Evolutionary conservation across 176 grass and related monocot species (phyloP), one percentile per base, ranked within the genome.

Genomic region (Oryza brachyantha): DNA sequence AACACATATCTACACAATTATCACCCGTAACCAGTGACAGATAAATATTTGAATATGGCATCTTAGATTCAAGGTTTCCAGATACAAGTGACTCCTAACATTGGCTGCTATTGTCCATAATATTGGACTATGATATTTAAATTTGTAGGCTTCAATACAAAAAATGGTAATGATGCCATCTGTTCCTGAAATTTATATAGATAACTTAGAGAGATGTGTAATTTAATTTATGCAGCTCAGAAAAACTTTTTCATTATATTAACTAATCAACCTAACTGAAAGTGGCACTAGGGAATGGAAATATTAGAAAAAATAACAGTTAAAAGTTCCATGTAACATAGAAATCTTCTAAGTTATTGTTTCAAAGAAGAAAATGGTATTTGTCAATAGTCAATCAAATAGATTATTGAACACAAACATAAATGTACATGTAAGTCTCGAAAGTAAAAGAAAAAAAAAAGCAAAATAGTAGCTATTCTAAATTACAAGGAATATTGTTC

Each of bases 151-250:
- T 31, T n/a, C 29, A 77, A 22, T 32, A 48, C 6, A 22, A 62
- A 78, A 62, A 78, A n/a, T 16, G 57, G 27, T 37, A 42, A 13
- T 9, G 55, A 62, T 6, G 8, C 13, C 48, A 41, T 7, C 19
- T 29, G 40, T 42, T 42, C 13, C 40, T 0, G 17, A 16, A 17
- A 52, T 52, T 52, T 52, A 52, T 21, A 17, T 52, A 52, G n/a
- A 57, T 57, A 24, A 24, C 8, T 57, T 10, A 3, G 25, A 39
- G 10, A 46, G 10, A 28, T 65, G 12, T 48, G 42, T 32, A 43
- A 43, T 66, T 40, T 66, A 66, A 25, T 50, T 78, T 78, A n/a
- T 65, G 40, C 8, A 66, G 12, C 64, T 66, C 25, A 66, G 19
- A 65, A 35, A 24, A 29, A 22, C 4, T 63, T 61, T 29, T 24